Evolutionary conservation across 176 grass and related monocot species (phyloP).

Genomic region (Cenchrus americanus): DNA sequence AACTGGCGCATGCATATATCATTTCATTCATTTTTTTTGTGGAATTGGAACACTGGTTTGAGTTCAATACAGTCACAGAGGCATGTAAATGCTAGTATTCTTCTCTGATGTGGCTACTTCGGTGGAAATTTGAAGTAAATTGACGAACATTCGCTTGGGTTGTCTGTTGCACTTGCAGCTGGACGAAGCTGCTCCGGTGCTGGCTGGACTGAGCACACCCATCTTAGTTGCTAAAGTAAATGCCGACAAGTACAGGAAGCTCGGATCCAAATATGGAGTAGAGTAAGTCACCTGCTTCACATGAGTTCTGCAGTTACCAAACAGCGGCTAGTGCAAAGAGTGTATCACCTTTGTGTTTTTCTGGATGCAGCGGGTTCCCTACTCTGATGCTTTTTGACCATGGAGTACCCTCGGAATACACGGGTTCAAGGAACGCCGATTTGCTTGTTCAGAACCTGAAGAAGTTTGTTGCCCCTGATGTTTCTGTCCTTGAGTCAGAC

Average conservation of each 20-base stretch:
- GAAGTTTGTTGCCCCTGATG: slow-evolving; percentile 74
- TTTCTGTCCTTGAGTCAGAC: slow-evolving; percentile 71
- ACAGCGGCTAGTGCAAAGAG: not conserved
- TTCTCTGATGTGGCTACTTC: not conserved
- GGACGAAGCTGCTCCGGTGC: slow-evolving; percentile 70
- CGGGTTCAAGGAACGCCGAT: slow-evolving; percentile 81
- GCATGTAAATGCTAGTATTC: not conserved
- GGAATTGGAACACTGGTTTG: not conserved
- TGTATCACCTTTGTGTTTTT: slow-evolving; percentile 8
- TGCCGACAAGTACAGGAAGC: slow-evolving; percentile 86
- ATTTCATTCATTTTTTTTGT: not conserved
- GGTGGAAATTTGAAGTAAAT: not conserved
- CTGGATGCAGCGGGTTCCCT: slow-evolving; percentile 79
- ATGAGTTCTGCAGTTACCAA: slow-evolving; percentile 7
- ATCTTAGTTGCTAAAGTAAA: slow-evolving; percentile 75
- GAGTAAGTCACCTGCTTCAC: slow-evolving; percentile 57
- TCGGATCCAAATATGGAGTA: slow-evolving; percentile 76
- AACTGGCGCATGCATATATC: not conserved
- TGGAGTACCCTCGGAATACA: slow-evolving; percentile 77
- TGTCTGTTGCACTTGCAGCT: slow-evolving; percentile 72
- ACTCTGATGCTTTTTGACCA: slow-evolving; percentile 87
- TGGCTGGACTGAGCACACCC: slow-evolving; percentile 64
- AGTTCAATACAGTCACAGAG: not conserved
- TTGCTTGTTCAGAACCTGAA: slow-evolving; percentile 70
- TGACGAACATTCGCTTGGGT: not conserved